phyloP scores from a whole-genome alignment of 2,329 filamentous ascomycete genomes.

The Arachnomyces sp. region DNA sequence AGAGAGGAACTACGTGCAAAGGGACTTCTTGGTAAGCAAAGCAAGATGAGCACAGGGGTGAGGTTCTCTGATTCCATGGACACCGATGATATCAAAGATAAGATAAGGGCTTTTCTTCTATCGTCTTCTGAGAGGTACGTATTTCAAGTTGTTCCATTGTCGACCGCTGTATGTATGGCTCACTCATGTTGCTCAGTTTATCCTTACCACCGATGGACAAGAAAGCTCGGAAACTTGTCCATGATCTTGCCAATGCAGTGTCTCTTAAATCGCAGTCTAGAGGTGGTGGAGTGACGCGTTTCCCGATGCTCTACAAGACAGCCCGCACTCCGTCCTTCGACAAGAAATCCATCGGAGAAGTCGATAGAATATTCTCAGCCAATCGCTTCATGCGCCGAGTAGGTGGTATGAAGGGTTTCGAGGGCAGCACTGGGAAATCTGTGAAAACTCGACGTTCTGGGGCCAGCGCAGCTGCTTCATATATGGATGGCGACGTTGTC shows the following conservation, averaged over 20 bases:
- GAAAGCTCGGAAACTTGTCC: slow-evolving; percentile 65
- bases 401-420: slow-evolving; percentile 8
- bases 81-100: slow-evolving; percentile 61
- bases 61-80: slow-evolving; percentile 70
- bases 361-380: slow-evolving; percentile 34
- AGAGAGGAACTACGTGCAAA: slow-evolving; percentile 61
- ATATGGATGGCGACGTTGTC: slow-evolving; percentile 80
- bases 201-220: slow-evolving; percentile 79
- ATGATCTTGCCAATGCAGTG: slow-evolving; percentile 68
- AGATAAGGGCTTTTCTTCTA: slow-evolving; percentile 65
- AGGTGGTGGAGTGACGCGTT: slow-evolving; percentile 64
- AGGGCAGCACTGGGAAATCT: slow-evolving; percentile 8
- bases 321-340: slow-evolving; percentile 56
- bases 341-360: slow-evolving; percentile 44
- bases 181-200: slow-evolving; percentile 44
- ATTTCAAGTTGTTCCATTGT: neutral
- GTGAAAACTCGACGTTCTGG: slow-evolving; percentile 27
- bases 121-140: slow-evolving; percentile 56
- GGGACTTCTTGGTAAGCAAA: slow-evolving; percentile 56
- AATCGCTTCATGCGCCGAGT: slow-evolving; percentile 22
- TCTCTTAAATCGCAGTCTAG: slow-evolving; percentile 77
- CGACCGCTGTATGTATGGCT: slow-evolving; percentile 7
- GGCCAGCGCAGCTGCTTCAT: slow-evolving; percentile 45
- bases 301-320: slow-evolving; percentile 71
- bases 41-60: slow-evolving; percentile 53